Evolutionary conservation across 1,284 basidiomycete genomes (phyloP), one percentile per base, ranked within the genome.

Genomic region (Cutaneotrichosporon sp.): DNA sequence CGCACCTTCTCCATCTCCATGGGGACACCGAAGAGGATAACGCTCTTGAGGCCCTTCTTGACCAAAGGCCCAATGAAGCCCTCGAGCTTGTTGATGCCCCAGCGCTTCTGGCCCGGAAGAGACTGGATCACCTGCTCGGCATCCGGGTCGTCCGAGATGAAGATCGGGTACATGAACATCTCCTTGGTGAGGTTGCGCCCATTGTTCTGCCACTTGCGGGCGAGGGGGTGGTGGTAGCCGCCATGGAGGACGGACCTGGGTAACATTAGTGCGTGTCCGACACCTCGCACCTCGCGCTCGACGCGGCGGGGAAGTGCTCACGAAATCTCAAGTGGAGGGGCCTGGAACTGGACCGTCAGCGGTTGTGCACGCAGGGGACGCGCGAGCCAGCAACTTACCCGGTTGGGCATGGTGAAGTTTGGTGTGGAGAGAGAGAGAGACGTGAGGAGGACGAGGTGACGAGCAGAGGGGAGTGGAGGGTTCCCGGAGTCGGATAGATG

Each of bases 151-250:
- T 97, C 94, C 20, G 92, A 92, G 73, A 97, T 90, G 79, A 97
- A 97, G 74, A 97, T 93, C 11, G 94, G 94, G 80, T 97, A 97
- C 90, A 97, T 97, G 79, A 97, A 84, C 93, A 95, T 95, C 63
- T 86, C 86, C 79, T 94, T 95, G 36, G 87, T 89, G 70, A 95
- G 85, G 59, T 84, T 84, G 60, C 87, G 85, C 6, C 78, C 77
- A 60, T 86, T 84, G 50, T 84, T 83, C 80, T 97, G 94, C 86
- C 90, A 93, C 80, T 86, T 84, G 46, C 94, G 88, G 16, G 91
- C 85, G 62, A 92, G 84, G 6, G 93, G 89, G 80, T 95, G 92
- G 66, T 91, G 88, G 81, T 95, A 95, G 38, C 94, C 93, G 63
- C 94, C 93, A 77, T 95, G 92, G 24, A 97, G 85, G 69, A 95